Base-by-base conservation (phyloP, 371 early-diverging fungal genomes). In the Mucor sp. region DNA sequence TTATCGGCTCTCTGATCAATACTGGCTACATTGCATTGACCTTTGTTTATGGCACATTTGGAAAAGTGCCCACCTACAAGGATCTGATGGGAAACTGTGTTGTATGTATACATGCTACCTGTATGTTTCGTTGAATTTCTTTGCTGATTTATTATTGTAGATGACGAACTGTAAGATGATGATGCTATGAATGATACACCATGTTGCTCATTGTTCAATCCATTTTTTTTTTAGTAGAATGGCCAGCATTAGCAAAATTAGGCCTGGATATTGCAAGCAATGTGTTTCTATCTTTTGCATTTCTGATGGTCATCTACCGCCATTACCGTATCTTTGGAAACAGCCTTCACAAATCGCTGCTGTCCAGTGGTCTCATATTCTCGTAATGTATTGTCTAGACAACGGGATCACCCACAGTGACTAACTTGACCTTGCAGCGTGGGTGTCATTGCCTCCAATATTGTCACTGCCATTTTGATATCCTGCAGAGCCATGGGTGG, bases 231-330 rank as follows among this genome's bases (percentile, higher is more conserved):
- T 33, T 60, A 82, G 83, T 80, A 32, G 75, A 75, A 66, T 83
- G 83, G 83, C 83, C 80, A 14, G 83, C 83, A 6, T 66, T 80
- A 57, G 83, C 80, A 15, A 83, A 83, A 57, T 60, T 83, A 27
- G 74, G 69, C 6, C 35, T 83, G 1, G 83, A 83, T 62, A 71
- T 83, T 19, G 50, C 66, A 4, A 80, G 83, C 53, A 83, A 83
- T 58, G 65, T 63, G 0, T 78, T 83, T 61, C 59, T 83, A 25
- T 75, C 83, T 0, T 25, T 80, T 33, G 79, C 79, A 1, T 83
- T 83, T 50, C 35, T 83, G 3, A 28, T 74, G 69, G 77, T 77
- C 1, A 75, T 83, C 21, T 68, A 71, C 48, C 72, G 76, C 1
- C 77, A 83, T 37, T 80, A 83, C 47, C 70, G 71, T 4, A 48